A percentile compares a stretch with the other conserved stretches of the same genome.
phyloP scores from a whole-genome alignment of 345 rosid genomes.

The Eutrema yunnanense region DNA sequence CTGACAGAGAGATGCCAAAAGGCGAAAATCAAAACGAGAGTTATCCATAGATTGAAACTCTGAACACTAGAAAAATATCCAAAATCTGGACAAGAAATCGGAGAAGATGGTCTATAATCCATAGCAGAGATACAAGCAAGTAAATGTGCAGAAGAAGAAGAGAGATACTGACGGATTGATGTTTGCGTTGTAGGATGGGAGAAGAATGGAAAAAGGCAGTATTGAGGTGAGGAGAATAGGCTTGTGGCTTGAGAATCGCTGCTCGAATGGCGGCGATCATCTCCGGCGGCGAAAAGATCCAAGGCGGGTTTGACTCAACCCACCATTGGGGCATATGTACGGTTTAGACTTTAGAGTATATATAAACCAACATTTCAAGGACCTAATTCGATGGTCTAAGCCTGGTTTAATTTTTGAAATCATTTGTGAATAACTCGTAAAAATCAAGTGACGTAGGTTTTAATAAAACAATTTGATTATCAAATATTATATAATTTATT shows the following conservation, averaged over 20 bases:
- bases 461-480: too few relatives aligned
- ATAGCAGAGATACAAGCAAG: background rate
- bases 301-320: background rate
- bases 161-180: conserved; percentile 36
- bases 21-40: background rate
- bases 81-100: background rate
- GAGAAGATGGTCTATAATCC: background rate
- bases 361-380: too few relatives aligned
- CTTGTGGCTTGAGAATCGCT: conserved; percentile 34
- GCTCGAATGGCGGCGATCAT: conserved; percentile 41
- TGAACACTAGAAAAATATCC: background rate
- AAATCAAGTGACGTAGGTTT: too few relatives aligned
- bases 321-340: background rate
- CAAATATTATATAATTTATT: too few relatives aligned
- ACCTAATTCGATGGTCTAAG: too few relatives aligned
- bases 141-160: background rate
- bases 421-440: too few relatives aligned
- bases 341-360: background rate
- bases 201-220: conserved; percentile 51
- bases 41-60: background rate
- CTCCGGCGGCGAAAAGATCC: background rate
- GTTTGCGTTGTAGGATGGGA: conserved; percentile 50
- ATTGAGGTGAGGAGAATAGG: conserved; percentile 3
- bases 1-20: background rate
- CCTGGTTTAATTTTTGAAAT: too few relatives aligned